Evolutionary conservation across 2,329 filamentous ascomycete species (phyloP).

Genomic region (Colletotrichum sp.): DNA sequence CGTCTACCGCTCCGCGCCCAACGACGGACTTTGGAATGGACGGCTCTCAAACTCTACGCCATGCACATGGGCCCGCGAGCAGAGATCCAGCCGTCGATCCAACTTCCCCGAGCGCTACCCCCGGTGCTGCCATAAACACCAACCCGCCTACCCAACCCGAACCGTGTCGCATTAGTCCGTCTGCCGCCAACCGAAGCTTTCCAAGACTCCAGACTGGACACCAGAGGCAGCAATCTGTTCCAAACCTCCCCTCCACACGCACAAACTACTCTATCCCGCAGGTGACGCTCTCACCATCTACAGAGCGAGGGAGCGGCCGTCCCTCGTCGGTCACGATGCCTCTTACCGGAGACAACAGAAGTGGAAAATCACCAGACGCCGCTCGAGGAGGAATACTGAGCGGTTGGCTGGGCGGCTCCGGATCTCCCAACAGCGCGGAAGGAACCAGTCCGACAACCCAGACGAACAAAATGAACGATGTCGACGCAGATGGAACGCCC

Average conservation of each 20-base stretch:
- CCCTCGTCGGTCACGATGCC: conserved; percentile 40
- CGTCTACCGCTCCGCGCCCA: conserved; percentile 24
- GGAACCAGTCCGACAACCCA: conserved; percentile 13
- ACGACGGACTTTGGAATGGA: conserved; percentile 18
- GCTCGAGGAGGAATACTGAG: conserved; percentile 31
- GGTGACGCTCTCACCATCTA: conserved; percentile 24
- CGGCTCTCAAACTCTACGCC: conserved; percentile 9
- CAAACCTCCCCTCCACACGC: conserved; percentile 36
- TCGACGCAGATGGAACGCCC: conserved; percentile 34
- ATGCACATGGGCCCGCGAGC: conserved; percentile 15
- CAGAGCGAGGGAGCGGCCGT: conserved; percentile 27
- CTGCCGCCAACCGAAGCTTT: conserved; percentile 2
- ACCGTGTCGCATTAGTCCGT: not conserved
- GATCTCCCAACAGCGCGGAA: conserved; percentile 27
- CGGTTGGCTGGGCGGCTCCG: conserved; percentile 36
- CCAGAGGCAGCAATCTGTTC: conserved; percentile 39
- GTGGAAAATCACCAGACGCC: conserved; percentile 28
- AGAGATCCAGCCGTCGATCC: not conserved
- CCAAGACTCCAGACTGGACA: conserved; percentile 24
- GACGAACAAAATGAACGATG: conserved; percentile 11
- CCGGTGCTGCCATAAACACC: conserved; percentile 5
- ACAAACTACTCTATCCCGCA: conserved; percentile 19
- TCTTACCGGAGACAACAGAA: conserved; percentile 45
- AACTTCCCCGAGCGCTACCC: conserved; percentile 9
- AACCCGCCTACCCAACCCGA: conserved; percentile 17